Evolutionary conservation across 441 rosid genomes (phyloP), one percentile per base, ranked within the genome.

Genomic region (Pelargonium australe): DNA sequence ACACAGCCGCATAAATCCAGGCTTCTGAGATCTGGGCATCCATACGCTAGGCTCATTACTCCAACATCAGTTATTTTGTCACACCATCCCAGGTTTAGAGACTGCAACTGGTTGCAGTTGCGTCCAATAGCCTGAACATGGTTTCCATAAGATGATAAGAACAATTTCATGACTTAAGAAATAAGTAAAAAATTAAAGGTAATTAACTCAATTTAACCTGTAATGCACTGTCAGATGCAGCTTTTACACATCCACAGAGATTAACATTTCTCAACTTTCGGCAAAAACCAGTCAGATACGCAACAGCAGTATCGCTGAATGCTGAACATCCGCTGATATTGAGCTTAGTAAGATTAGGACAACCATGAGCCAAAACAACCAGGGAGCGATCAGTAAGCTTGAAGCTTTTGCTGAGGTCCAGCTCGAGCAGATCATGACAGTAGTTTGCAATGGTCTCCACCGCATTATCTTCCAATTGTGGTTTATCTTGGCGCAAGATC

Each of bases 401-500:
- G 77, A 87, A 90, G 86, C 99, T 94, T 84, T 87, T 91, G 84
- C 99, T 94, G 31, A 91, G 92, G 74, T 94, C 99, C 76, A 94
- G 85, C 66, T 86, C 94, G 80, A 79, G 89, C 76, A 94, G 76
- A 72, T 88, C 96, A 76, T 76, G 92, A 65, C 99, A 94, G 80
- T 77, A 73, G 67, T 74, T 83, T 58, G 96, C 90, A 72, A 94
- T 86, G 23, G 86, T 81, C 77, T 87, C 88, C 23, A 94, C 84
- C n/a, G 96, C 92, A 70, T 76, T 75, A 72, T 89, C 94, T 79
- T 87, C 88, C 4, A 94, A 94, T 63, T 94, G 97, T 1, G 97
- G 89, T 44, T 84, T 84, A 80, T 89, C 97, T 79, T 94, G 99
- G 6, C 97, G 85, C 72, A 94, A 82, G 16, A 80, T 74, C 67